Conservation (phyloP, 2,329 filamentous ascomycete species). For the Ambrosiella cleistominuta region DNA sequence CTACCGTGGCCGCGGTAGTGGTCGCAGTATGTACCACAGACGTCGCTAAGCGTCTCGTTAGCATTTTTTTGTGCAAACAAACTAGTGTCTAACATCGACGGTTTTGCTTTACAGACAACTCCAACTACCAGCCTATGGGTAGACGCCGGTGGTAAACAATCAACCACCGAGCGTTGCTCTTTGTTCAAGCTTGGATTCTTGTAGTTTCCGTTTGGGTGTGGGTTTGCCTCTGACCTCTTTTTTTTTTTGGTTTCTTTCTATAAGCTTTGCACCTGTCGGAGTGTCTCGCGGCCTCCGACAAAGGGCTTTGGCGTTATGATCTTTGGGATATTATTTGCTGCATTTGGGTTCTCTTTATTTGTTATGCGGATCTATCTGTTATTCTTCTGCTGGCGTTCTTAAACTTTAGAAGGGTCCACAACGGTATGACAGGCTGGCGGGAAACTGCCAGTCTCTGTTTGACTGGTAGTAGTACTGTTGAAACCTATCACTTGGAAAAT, state of each 20-base stretch:
- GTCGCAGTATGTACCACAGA: slow-evolving; percentile 30
- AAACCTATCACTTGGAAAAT: background rate
- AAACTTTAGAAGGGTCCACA: slow-evolving; percentile 10
- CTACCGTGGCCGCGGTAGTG: slow-evolving; percentile 43
- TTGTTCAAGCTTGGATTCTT: background rate
- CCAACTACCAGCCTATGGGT: slow-evolving; percentile 15
- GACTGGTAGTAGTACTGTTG: background rate
- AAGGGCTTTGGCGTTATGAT: slow-evolving; percentile 8
- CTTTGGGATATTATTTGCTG: background rate
- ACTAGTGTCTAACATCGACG: slow-evolving; percentile 5
- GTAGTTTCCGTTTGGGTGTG: background rate
- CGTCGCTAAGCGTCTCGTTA: slow-evolving; percentile 12
- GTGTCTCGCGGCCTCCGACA: background rate
- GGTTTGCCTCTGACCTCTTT: background rate
- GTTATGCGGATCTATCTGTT: background rate
- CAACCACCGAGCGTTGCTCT: background rate
- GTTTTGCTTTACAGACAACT: background rate
- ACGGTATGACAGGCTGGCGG: background rate
- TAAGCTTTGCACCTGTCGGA: background rate
- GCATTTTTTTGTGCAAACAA: slow-evolving; percentile 7
- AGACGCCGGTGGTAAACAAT: background rate
- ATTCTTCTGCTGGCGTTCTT: slow-evolving; percentile 10
- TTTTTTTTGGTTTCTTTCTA: background rate
- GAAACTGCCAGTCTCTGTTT: background rate
- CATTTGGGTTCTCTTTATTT: background rate